Base-by-base conservation (phyloP, 2,329 filamentous ascomycete species). In the Pseudogymnoascus sp. region DNA sequence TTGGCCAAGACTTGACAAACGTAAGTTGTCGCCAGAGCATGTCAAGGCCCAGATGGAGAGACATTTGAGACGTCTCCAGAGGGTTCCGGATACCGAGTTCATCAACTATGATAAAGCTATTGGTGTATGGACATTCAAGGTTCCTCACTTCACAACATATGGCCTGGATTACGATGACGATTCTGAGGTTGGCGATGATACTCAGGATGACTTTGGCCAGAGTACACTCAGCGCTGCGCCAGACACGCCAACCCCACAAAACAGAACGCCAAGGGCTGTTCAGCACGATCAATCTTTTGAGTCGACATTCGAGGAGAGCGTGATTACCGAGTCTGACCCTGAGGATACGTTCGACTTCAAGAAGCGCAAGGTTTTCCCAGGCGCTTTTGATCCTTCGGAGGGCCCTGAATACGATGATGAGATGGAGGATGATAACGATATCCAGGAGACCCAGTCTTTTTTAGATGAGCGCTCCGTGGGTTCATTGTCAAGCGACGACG, bases 141-240 rank as follows among this genome's bases (percentile, higher is more conserved):
- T 99, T n/a, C 86, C 93, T 69, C 94, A 99, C 74, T 99, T 95
- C 73, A 97, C 93, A 1, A 96, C 91, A 1, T 99, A 99, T 71
- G 92, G 89, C 39, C 80, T 97, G 60, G 88, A 93, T 65, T 90
- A 90, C 14, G 64, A 65, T 30, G 77, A 80, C 30, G 83, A 86
- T 59, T 89, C 91, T 47, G 87, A 87, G 54, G 79, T 79, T 6
- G 84, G 84, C 67, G 78, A 79, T 64, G 75, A 78, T 32, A 69
- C 67, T 62, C 70, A 70, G 32, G 67, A 75, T 70, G 73, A 76
- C 69, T 76, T 76, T 64, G 75, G 75, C 62, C 76, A 79, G 69
- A 81, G 78, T 73, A 76, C 75, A 64, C 71, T 80, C 61, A 79
- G 76, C 73, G 75, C 74, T 67, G 77, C 74, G 66, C 67, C 68